Base-by-base conservation (phyloP, 768 basidiomycete species). In the Mycena indigotica region DNA sequence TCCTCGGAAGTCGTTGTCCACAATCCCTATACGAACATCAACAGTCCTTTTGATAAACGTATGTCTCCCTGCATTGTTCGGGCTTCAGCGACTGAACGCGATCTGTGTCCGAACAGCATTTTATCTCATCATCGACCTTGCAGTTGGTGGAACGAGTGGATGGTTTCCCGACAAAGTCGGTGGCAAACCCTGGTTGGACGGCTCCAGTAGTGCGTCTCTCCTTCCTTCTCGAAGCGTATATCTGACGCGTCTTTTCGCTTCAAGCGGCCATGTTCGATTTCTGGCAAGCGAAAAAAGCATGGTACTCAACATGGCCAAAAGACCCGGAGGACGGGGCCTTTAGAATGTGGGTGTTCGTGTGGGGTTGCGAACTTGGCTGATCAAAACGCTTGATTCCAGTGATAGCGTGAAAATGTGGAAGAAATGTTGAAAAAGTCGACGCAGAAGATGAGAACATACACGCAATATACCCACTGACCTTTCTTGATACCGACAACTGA, bases 101-200 rank as follows among this genome's bases (percentile, higher is more conserved):
- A 61, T 80, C n/a, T n/a, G n/a, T n/a, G n/a, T n/a, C n/a, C 59
- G 16, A 0, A 56, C 60, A 87, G 86, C 81, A 2, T 95, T 96
- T 70, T 94, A 91, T 76, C 70, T 95, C 21, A 81, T 89, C 50
- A 75, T 95, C 53, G 77, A 88, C 63, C 73, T 95, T 8, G 89
- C 87, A 0, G 91, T 79, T 0, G 93, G 93, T 0, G 92, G 91
- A 0, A 93, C 89, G 52, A 86, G 83, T 58, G 93, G 93, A 23
- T 95, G 88, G 89, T 95, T 95, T 82, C 90, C 90, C 0, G 94
- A 96, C 66, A 79, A 76, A 5, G 74, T 84, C 3, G 91, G 89
- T 30, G 77, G 70, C 53, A 92, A 93, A 70, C 87, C 89, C 16
- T 92, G 91, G 91, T 74, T 86, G 53, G 89, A 93, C 67, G 81